These are phyloP conservation scores for Tremellales sp. DNA, from an alignment of 1,284 basidiomycete species.

Conservation along the genomic window DNA sequence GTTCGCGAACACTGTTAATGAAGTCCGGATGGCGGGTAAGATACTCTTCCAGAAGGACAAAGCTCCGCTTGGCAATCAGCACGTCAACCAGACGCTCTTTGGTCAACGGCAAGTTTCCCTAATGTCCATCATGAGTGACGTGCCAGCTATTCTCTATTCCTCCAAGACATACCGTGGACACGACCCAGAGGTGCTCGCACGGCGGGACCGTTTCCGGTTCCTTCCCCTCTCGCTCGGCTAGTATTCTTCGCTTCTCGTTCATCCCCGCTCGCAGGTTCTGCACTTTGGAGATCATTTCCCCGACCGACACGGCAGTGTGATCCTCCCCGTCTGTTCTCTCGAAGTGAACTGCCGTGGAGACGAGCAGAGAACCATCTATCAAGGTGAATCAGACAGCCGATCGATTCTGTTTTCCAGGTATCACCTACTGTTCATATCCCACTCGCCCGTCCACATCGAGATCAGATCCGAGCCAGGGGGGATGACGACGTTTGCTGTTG, in stretches of 20 bases:
- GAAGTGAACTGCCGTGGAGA: constrained; percentile 48
- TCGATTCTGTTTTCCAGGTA: background rate
- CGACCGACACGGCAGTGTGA: constrained; percentile 43
- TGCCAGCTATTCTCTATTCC: background rate
- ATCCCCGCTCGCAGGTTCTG: constrained; percentile 33
- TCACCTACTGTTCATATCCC: constrained; percentile 43
- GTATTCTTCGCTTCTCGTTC: no score
- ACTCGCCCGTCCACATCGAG: constrained; percentile 48
- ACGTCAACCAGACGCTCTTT: constrained; percentile 45
- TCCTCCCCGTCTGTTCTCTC: constrained; percentile 49
- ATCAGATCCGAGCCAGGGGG: constrained; percentile 46
- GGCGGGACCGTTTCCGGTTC: constrained; percentile 31
- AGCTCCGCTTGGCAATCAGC: constrained; percentile 42
- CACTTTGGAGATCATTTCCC: constrained; percentile 47
- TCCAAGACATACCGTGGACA: constrained; percentile 30
- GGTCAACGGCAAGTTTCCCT: constrained; percentile 43
- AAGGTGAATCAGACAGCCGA: background rate
- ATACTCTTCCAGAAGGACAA: constrained; percentile 49
- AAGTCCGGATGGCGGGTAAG: constrained; percentile 47
- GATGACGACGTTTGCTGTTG: constrained; percentile 43
- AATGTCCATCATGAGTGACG: constrained; percentile 1
- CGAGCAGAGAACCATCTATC: constrained; percentile 44
- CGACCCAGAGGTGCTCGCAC: constrained; percentile 48
- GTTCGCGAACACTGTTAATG: constrained; percentile 33
- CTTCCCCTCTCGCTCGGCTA: constrained; percentile 18